phyloP scores from a whole-genome alignment of 768 basidiomycete species.

The Xerocomellus amylosporus region DNA sequence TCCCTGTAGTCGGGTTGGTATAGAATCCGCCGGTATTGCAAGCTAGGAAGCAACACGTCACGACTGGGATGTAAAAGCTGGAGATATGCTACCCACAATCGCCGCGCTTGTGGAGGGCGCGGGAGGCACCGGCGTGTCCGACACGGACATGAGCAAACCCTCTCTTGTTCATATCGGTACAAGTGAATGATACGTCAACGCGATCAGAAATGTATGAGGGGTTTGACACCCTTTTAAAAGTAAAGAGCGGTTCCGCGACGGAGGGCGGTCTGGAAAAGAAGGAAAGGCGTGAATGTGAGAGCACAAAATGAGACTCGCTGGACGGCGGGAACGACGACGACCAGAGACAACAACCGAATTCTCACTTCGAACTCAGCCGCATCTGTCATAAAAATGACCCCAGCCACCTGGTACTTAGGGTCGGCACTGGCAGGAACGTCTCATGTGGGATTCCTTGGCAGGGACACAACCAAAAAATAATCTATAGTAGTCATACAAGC shows the following conservation, averaged over 20 bases:
- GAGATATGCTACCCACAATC: constrained; percentile 13
- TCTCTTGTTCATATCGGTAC: constrained; percentile 28
- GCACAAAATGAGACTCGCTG: constrained; percentile 1
- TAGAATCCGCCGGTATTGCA: constrained; percentile 65
- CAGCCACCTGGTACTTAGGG: constrained; percentile 7
- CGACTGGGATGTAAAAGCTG: not conserved
- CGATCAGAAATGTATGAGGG: constrained; percentile 2
- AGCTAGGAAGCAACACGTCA: constrained; percentile 28
- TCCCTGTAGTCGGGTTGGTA: constrained; percentile 48
- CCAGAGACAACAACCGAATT: constrained; percentile 1
- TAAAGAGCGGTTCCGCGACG: constrained; percentile 31
- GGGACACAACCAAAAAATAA: not conserved
- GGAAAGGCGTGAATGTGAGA: constrained; percentile 20
- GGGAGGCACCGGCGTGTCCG: constrained; percentile 22
- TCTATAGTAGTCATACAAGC: not conserved
- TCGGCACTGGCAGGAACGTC: not conserved
- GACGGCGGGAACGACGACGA: constrained; percentile 10
- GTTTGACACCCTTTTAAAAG: constrained; percentile 2
- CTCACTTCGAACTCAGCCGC: constrained; percentile 28
- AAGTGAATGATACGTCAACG: constrained; percentile 2
- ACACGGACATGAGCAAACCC: constrained; percentile 26
- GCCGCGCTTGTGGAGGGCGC: constrained; percentile 26
- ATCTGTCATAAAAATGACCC: not conserved
- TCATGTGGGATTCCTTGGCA: not conserved
- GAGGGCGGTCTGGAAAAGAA: constrained; percentile 21